Conservation (phyloP, 148 eudicot species). For the Polygonum maritimum region DNA sequence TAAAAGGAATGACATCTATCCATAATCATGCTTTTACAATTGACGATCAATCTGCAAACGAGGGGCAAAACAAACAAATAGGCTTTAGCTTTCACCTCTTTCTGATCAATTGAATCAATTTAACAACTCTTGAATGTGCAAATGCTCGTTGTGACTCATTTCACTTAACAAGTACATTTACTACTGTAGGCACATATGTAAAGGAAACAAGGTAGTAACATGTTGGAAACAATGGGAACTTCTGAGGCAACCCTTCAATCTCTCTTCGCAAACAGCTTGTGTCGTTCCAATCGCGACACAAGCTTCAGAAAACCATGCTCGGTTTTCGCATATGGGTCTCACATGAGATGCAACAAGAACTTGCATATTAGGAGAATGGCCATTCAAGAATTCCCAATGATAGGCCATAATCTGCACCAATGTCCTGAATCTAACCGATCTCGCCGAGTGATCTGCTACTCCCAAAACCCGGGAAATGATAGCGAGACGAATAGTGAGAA, state of each 20-base stretch:
- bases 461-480: conserved; percentile 36
- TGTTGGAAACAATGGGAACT: conserved; percentile 14
- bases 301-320: conserved; percentile 12
- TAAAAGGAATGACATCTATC: not conserved
- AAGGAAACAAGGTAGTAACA: not conserved
- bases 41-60: not conserved
- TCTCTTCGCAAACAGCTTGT: conserved; percentile 21
- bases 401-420: conserved; percentile 6
- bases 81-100: not conserved
- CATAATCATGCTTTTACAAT: not conserved
- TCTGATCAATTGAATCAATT: not conserved
- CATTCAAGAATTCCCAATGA: conserved; percentile 11
- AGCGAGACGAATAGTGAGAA: conserved; percentile 23
- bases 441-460: conserved; percentile 18
- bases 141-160: not conserved
- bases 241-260: conserved; percentile 28
- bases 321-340: conserved; percentile 10
- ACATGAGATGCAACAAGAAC: conserved; percentile 11
- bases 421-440: conserved; percentile 7
- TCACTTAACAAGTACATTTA: not conserved
- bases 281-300: conserved; percentile 10
- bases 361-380: conserved; percentile 3
- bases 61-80: not conserved
- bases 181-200: not conserved
- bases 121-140: not conserved